A percentile compares a stretch with the other conserved stretches of the same genome.
Conservation (phyloP, 2,329 filamentous ascomycete species). For the Fusarium newnesense region DNA sequence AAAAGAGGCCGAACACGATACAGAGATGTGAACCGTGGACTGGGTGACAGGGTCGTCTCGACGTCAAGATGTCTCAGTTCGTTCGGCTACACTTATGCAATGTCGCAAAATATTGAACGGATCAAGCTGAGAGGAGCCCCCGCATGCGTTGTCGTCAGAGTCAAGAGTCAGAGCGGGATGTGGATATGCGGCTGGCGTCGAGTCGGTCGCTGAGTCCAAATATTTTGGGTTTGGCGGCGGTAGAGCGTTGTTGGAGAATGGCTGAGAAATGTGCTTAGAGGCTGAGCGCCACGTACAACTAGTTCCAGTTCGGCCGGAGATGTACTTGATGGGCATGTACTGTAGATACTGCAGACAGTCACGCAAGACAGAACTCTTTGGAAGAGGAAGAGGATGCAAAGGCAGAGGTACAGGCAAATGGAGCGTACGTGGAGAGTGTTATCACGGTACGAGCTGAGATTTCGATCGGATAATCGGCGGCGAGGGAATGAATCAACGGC, state of each 20-base stretch:
- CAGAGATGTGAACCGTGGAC: constrained; percentile 15
- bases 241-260: constrained; percentile 22
- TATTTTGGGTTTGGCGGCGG: constrained; percentile 27
- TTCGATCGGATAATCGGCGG: constrained; percentile 29
- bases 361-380: constrained; percentile 24
- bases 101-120: constrained; percentile 30
- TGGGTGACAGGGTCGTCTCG: constrained; percentile 22
- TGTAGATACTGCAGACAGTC: constrained; percentile 33
- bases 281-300: constrained; percentile 12
- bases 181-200: constrained; percentile 15
- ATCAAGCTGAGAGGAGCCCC: constrained; percentile 26
- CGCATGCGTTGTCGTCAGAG: constrained; percentile 34
- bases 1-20: constrained; percentile 11
- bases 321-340: constrained; percentile 6
- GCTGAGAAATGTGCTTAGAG: constrained; percentile 10
- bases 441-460: constrained; percentile 29
- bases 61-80: constrained; percentile 42
- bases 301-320: constrained; percentile 8
- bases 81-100: constrained; percentile 32
- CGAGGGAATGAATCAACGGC: constrained; percentile 23
- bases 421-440: constrained; percentile 5
- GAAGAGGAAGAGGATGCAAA: constrained; percentile 4
- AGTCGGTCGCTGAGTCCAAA: constrained; percentile 7
- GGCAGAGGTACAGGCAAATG: constrained; percentile 13
- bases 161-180: constrained; percentile 17